A percentile compares a stretch with the other conserved stretches of the same genome.
phyloP scores from a whole-genome alignment of 164 flowering plant species.

The Kalanchoe fedtschenkoi region DNA sequence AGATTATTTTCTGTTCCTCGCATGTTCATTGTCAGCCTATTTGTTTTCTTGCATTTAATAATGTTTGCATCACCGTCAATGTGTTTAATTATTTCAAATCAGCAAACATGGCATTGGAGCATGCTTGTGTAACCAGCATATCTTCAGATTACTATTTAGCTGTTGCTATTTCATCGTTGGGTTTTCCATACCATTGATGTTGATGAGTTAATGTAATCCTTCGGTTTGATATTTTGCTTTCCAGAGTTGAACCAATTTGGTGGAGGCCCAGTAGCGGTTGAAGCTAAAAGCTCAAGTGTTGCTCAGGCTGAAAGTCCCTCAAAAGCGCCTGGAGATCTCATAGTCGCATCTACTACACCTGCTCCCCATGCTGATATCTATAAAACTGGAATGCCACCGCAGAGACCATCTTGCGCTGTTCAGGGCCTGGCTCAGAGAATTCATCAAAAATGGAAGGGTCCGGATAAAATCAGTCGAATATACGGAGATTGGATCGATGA shows the following conservation, averaged over 20 bases:
- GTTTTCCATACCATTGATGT: background rate
- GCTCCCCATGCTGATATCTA: constrained; percentile 57
- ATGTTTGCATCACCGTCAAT: too few species aligned
- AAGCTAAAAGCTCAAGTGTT: constrained; percentile 46
- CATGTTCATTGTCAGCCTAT: background rate
- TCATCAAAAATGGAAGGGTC: constrained; percentile 90
- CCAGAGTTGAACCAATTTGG: constrained; percentile 86
- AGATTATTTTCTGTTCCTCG: background rate
- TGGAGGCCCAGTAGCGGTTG: constrained; percentile 69
- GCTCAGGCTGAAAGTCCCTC: constrained; percentile 41
- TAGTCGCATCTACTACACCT: constrained; percentile 22
- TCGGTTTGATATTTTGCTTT: background rate
- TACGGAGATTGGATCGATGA: constrained; percentile 99
- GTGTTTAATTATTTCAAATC: background rate
- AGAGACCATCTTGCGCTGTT: constrained; percentile 40
- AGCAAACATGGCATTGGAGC: background rate
- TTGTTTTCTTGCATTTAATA: background rate
- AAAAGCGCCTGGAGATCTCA: constrained; percentile 33
- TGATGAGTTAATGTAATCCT: background rate
- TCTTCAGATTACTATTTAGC: background rate
- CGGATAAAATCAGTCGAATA: constrained; percentile 90
- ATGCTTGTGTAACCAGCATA: too few species aligned
- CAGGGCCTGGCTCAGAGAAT: constrained; percentile 59
- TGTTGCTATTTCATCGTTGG: background rate
- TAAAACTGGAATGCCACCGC: constrained; percentile 60